These are phyloP conservation scores for Fusarium incarnatum DNA, from an alignment of 2,329 filamentous ascomycete species.

Conservation along the genomic window DNA sequence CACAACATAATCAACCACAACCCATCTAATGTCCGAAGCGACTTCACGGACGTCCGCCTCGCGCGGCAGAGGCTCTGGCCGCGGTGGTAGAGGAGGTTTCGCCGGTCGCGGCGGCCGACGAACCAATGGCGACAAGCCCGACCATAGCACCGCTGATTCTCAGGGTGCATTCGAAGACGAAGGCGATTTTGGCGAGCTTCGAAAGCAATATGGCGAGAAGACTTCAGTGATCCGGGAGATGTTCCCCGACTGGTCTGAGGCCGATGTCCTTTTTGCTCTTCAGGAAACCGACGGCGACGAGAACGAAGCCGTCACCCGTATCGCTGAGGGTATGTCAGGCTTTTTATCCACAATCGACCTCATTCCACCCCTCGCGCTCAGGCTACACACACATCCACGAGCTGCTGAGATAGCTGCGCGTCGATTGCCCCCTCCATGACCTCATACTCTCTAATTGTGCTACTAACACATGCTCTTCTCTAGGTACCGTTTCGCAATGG, in stretches of 20 bases:
- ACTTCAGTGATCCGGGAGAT: slow-evolving; percentile 88
- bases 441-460: slow-evolving; percentile 4
- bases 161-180: slow-evolving; percentile 77
- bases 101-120: slow-evolving; percentile 77
- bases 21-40: slow-evolving; percentile 88
- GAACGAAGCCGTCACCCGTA: slow-evolving; percentile 78
- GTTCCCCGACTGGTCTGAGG: slow-evolving; percentile 95
- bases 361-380: slow-evolving; percentile 30
- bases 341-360: slow-evolving; percentile 23
- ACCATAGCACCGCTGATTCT: slow-evolving; percentile 68
- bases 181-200: slow-evolving; percentile 90
- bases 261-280: slow-evolving; percentile 91
- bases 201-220: slow-evolving; percentile 86
- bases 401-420: slow-evolving; percentile 14
- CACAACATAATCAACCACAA: slow-evolving; percentile 55
- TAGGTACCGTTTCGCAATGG: slow-evolving; percentile 85
- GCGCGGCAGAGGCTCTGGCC: slow-evolving; percentile 90
- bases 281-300: slow-evolving; percentile 88
- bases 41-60: slow-evolving; percentile 83
- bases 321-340: slow-evolving; percentile 75
- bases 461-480: slow-evolving; percentile 46
- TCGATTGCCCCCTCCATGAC: slow-evolving; percentile 1
- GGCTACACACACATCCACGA: slow-evolving; percentile 24
- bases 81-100: slow-evolving; percentile 85
- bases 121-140: slow-evolving; percentile 77